phyloP scores from a whole-genome alignment of 257 asterid genomes.

The Ophiorrhiza pumila region DNA sequence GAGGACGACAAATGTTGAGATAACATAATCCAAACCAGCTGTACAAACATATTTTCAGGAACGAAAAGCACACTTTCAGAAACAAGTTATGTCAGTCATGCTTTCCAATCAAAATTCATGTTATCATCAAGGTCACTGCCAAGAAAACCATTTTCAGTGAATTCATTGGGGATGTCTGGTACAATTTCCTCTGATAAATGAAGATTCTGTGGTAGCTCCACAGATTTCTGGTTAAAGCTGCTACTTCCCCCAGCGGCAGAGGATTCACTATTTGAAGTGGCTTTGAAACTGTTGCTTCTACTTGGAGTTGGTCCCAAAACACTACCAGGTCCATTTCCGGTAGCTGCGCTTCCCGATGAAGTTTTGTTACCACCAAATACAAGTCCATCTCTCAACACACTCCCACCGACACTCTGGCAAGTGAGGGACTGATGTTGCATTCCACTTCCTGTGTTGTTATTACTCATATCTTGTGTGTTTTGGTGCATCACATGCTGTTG shows the following conservation, averaged over 20 bases:
- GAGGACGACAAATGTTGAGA: background rate
- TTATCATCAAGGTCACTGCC: conserved; percentile 64
- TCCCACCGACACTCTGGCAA: conserved; percentile 42
- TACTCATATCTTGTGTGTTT: conserved; percentile 54
- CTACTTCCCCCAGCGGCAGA: conserved; percentile 35
- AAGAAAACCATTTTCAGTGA: conserved; percentile 65
- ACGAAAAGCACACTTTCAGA: background rate
- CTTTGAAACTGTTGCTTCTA: conserved; percentile 67
- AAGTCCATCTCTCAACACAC: conserved; percentile 34
- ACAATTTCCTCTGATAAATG: conserved; percentile 60
- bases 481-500: conserved; percentile 84
- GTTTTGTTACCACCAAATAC: conserved; percentile 40
- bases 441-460: conserved; percentile 36
- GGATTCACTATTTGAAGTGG: conserved; percentile 48
- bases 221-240: conserved; percentile 51
- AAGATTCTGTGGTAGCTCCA: conserved; percentile 46
- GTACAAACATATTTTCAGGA: conserved; percentile 37
- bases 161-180: conserved; percentile 59
- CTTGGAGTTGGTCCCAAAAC: conserved; percentile 34
- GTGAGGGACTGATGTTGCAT: conserved; percentile 33
- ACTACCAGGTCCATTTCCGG: conserved; percentile 33
- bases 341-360: conserved; percentile 27
- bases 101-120: conserved; percentile 79
- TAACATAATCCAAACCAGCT: conserved; percentile 31
- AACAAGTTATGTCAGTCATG: conserved; percentile 37